Conservation (phyloP, 345 rosid species). For the Clausena lansium region DNA sequence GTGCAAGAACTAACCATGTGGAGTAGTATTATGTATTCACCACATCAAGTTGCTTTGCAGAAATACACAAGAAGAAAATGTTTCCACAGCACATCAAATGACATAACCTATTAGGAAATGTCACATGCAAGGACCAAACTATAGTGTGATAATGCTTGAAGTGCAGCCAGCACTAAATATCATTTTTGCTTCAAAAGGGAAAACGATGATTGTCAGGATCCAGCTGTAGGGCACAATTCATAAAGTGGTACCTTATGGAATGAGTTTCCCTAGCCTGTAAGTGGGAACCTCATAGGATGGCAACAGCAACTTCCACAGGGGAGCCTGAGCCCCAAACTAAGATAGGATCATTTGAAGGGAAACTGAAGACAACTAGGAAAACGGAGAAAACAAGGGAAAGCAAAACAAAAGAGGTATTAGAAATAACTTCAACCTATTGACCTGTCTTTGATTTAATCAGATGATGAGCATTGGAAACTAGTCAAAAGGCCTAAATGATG, state of each 20-base stretch:
- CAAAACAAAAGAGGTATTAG: not conserved
- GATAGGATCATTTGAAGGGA: not conserved
- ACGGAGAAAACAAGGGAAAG: not conserved
- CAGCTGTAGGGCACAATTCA: not conserved
- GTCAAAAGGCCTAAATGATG: not conserved
- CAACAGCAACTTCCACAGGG: not conserved
- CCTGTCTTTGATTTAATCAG: not conserved
- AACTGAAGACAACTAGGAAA: not conserved
- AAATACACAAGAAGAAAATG: not conserved
- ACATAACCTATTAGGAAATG: not conserved
- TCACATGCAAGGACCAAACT: not conserved
- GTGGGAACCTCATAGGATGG: conserved; percentile 2
- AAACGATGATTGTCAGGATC: not conserved
- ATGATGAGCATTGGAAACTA: not conserved
- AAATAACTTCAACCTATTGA: not conserved
- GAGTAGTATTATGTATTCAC: not conserved
- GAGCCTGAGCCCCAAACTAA: not conserved
- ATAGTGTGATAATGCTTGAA: not conserved
- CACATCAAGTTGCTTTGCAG: not conserved
- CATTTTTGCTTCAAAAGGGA: not conserved
- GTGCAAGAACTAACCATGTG: not conserved
- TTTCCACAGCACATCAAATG: not conserved
- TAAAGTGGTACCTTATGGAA: not conserved
- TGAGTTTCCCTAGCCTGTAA: not conserved
- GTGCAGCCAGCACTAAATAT: not conserved